Evolutionary conservation across 345 rosid species (phyloP).

Genomic region (Eucalyptus paniculata): DNA sequence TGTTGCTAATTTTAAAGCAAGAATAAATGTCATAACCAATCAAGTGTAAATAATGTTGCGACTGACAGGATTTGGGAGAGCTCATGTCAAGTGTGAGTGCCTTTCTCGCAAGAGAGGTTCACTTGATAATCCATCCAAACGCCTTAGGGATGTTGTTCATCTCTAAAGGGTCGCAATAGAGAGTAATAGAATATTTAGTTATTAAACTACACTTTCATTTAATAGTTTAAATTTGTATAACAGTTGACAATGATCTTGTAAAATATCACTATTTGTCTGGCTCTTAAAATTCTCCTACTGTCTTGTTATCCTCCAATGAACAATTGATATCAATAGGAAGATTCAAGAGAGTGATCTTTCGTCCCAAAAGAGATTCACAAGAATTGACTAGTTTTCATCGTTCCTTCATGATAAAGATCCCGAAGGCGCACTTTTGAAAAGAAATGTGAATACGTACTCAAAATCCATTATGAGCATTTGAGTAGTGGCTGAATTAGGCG

Average conservation of each 20-base stretch:
- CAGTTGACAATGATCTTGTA: background rate
- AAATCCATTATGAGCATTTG: no score
- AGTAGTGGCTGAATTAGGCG: no score
- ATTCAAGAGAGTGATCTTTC: background rate
- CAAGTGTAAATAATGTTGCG: background rate
- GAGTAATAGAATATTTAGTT: background rate
- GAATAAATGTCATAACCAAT: no score
- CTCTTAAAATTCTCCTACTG: background rate
- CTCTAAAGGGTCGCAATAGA: fast-evolving
- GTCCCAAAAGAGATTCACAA: background rate
- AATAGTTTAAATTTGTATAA: background rate
- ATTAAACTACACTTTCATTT: background rate
- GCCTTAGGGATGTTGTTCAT: background rate
- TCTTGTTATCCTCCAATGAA: background rate
- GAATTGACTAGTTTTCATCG: background rate
- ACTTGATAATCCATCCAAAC: background rate
- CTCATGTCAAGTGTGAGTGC: background rate
- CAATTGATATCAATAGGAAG: background rate
- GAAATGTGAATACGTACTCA: background rate
- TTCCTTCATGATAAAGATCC: background rate
- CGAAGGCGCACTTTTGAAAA: no score
- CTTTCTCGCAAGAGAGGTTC: background rate
- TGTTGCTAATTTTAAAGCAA: background rate
- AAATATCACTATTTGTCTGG: background rate
- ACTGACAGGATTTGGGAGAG: fast-evolving